Evolutionary conservation across 2,329 filamentous ascomycete genomes (phyloP), one percentile per base, ranked within the genome.

Genomic region (Hypocreales sp.): DNA sequence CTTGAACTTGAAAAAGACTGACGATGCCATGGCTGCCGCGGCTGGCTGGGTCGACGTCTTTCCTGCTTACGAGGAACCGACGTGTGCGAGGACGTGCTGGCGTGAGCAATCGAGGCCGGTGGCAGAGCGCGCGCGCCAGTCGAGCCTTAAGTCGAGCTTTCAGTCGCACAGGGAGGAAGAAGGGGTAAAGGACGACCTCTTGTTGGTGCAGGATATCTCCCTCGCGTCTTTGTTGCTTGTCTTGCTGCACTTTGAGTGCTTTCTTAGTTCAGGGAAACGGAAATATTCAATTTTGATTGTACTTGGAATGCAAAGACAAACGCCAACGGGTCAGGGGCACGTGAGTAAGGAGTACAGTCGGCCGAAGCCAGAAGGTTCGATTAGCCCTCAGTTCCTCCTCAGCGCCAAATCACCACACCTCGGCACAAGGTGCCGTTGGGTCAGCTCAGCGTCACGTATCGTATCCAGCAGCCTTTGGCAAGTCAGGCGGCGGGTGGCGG

Each of bases 1-100:
- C 61, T 94, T 95, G 76, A 98, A 98, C 61, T 93, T 93, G 80
- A 94, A 98, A 60, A 94, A 95, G 49, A 98, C 90, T 40, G 86
- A 95, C 31, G 90, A 93, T 51, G 83, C 73, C 86, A 94, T 94
- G 47, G 47, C 72, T 17, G 9, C 24, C 19, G 12, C 10, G 15
- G 60, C 27, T 35, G 36, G 31, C 34, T 19, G 25, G 15, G 36
- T 28, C 22, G 20, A 15, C 21, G 18, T 9, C 29, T 32, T 30
- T 40, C 37, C 37, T 44, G 37, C 35, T 41, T 41, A 48, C 39
- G 38, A 34, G 35, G 31, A 35, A 39, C 27, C 24, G 40, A 29
- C 11, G 14, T 10, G n/a, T n/a, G n/a, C n/a, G n/a, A n/a, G n/a
- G n/a, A n/a, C n/a, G n/a, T n/a, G n/a, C n/a, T n/a, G n/a, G n/a